Evolutionary conservation across 1,284 basidiomycete genomes (phyloP), one percentile per base, ranked within the genome.

Genomic region (Malassezia nana): DNA sequence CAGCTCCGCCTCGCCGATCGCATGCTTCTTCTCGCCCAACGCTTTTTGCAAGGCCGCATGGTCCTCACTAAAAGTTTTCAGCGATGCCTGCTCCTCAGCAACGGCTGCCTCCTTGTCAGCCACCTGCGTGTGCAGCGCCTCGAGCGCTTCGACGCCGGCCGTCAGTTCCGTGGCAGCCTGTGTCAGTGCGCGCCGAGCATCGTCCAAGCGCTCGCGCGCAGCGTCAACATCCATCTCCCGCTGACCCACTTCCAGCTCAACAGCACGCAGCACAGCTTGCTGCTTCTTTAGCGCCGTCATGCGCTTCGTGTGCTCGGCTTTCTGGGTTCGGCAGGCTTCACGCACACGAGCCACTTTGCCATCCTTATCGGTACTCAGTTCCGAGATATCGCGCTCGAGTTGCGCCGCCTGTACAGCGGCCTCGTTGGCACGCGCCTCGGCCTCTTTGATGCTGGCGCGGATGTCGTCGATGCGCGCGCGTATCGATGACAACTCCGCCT

Each of bases 301-400:
- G 71, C 89, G 84, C 76, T 89, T 87, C 69, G 86, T 84, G 9
- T 92, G 77, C 6, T 81, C 82, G 15, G 82, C 79, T 76, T 92
- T 94, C 75, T 88, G 85, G 69, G 82, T 83, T 13, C 80, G 79
- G 59, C 95, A 89, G 55, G 84, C 82, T 20, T 80, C 81, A 85
- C 88, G 70, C 65, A 98, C 82, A 74, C 96, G 86, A 35, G 86
- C 86, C 51, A 91, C 86, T 77, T 98, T 98, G 43, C 88, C 88
- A 53, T 95, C 92, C 75, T 95, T 94, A 78, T 99, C 91, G 75
- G 89, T 85, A 78, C 94, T 91, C 78, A 98, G 95, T 78, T 98
- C 94, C 50, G 83, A 83, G 89, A 98, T 96, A 74, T 99, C 94
- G 69, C 84, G 85, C 76, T 96, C 87, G 22, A 96, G 82, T 61